Evolutionary conservation across 805 yeast genomes (phyloP).

Genomic region (Pichia nakasei): DNA sequence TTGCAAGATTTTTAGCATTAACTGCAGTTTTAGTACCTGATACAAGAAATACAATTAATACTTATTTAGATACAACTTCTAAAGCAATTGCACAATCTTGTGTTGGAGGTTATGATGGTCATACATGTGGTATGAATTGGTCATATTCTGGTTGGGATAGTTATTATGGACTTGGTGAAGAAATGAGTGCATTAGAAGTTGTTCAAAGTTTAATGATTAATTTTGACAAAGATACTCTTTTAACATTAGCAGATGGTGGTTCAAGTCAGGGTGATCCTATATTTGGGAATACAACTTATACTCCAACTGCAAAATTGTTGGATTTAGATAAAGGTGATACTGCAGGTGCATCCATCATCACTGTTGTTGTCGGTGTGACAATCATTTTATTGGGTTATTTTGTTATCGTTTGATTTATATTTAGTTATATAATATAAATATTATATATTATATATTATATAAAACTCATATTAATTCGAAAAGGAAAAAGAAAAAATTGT

Average conservation of each 20-base stretch:
- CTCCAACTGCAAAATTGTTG: slow-evolving; percentile 32
- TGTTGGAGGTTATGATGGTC: slow-evolving; percentile 64
- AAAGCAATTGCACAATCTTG: slow-evolving; percentile 63
- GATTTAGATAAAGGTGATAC: slow-evolving; percentile 37
- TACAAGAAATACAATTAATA: slow-evolving; percentile 30
- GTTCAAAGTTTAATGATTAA: slow-evolving; percentile 41
- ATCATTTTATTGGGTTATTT: slow-evolving; percentile 21
- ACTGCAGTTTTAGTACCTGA: slow-evolving; percentile 67
- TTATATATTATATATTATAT: not conserved
- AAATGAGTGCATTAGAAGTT: slow-evolving; percentile 63
- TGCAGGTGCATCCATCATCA: slow-evolving; percentile 66
- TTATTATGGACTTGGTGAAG: slow-evolving; percentile 68
- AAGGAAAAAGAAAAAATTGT: no score
- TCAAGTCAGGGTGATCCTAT: slow-evolving; percentile 44
- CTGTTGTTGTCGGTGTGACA: slow-evolving; percentile 41
- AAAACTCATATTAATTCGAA: no score
- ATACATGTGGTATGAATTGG: slow-evolving; percentile 74
- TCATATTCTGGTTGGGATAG: slow-evolving; percentile 51
- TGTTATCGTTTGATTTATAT: slow-evolving; percentile 5
- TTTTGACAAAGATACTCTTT: slow-evolving; percentile 40
- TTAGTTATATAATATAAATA: not conserved
- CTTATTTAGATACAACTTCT: slow-evolving; percentile 42
- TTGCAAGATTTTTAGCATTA: slow-evolving; percentile 63
- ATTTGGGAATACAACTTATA: slow-evolving; percentile 49
- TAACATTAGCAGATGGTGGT: slow-evolving; percentile 29